These are phyloP conservation scores for Ceratobasidium sp. DNA, from an alignment of 1,284 basidiomycete species.

Conservation along the genomic window DNA sequence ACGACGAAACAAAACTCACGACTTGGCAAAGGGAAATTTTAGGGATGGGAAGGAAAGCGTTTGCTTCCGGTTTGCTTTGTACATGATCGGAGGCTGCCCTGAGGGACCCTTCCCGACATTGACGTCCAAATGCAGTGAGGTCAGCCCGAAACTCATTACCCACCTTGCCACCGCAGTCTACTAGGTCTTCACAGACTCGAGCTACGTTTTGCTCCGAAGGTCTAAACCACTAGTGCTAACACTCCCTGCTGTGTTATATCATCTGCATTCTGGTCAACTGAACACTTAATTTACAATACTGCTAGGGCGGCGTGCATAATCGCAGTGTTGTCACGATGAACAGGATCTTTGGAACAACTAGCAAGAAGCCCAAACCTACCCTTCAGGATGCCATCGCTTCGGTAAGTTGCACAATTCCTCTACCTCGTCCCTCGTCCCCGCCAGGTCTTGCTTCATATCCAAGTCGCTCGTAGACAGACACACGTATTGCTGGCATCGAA, in stretches of 20 bases:
- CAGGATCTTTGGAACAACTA: slow-evolving; percentile 82
- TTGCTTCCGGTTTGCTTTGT: too few relatives aligned
- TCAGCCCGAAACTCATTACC: slow-evolving; percentile 17
- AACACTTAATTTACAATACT: slow-evolving; percentile 13
- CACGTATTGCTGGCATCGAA: slow-evolving; percentile 90
- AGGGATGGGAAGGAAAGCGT: slow-evolving; percentile 15
- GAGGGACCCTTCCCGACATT: background rate
- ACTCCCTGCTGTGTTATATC: slow-evolving; percentile 1
- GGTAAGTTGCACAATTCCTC: slow-evolving; percentile 60
- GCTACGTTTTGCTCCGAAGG: background rate
- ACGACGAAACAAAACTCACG: slow-evolving; percentile 21
- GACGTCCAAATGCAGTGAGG: slow-evolving; percentile 18
- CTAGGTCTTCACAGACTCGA: background rate
- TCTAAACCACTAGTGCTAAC: too few relatives aligned
- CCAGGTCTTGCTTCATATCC: slow-evolving; percentile 43
- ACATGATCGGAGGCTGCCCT: slow-evolving; percentile 9
- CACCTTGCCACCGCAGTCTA: slow-evolving; percentile 36
- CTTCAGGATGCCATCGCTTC: slow-evolving; percentile 93
- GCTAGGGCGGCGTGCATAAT: slow-evolving; percentile 18
- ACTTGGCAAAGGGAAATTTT: slow-evolving; percentile 26
- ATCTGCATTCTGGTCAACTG: background rate
- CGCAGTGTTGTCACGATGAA: slow-evolving; percentile 24
- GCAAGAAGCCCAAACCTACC: slow-evolving; percentile 82
- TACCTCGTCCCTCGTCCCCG: slow-evolving; percentile 26
- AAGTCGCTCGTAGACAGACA: slow-evolving; percentile 77